Conservation (phyloP, 2,329 filamentous ascomycete species). For the Paramyrothecium sp. region DNA sequence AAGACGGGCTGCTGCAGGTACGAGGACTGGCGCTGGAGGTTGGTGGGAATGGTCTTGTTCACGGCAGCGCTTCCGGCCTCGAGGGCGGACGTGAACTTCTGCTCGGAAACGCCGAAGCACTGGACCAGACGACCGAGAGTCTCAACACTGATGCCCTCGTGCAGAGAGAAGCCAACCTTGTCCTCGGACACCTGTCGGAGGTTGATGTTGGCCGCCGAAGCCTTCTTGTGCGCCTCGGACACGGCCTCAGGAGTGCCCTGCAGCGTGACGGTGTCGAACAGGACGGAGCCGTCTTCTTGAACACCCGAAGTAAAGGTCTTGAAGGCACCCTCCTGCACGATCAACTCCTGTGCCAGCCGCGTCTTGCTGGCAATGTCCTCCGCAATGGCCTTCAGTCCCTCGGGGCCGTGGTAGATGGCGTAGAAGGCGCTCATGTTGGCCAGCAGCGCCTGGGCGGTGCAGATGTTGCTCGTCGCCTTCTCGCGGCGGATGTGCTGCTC, state of each 20-base stretch:
- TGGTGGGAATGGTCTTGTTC: conserved; percentile 45
- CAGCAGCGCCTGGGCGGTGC: conserved; percentile 88
- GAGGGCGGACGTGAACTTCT: conserved; percentile 19
- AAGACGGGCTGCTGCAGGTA: conserved; percentile 91
- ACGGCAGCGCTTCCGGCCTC: conserved; percentile 32
- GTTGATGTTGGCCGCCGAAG: conserved; percentile 18
- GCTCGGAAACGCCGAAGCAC: conserved; percentile 20
- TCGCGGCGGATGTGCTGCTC: conserved; percentile 96
- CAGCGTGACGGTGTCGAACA: conserved; percentile 82
- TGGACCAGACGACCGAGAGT: conserved; percentile 19
- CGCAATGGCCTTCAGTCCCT: conserved; percentile 80
- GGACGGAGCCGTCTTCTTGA: conserved; percentile 52
- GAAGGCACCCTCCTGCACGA: conserved; percentile 52
- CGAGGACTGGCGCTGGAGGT: conserved; percentile 67
- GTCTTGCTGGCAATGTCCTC: conserved; percentile 70
- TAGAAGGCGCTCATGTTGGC: conserved; percentile 97
- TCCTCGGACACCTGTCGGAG: conserved; percentile 25
- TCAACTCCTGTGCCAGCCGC: conserved; percentile 57
- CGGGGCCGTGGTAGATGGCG: conserved; percentile 87
- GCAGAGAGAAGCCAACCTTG: conserved; percentile 28
- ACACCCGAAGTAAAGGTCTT: conserved; percentile 58
- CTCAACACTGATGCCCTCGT: conserved; percentile 22
- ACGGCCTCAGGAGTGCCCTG: conserved; percentile 34
- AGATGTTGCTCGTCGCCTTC: conserved; percentile 97
- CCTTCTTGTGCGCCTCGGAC: conserved; percentile 19